Conservation (phyloP, 352 stramenopile species). For the Vaucheria bursata region DNA sequence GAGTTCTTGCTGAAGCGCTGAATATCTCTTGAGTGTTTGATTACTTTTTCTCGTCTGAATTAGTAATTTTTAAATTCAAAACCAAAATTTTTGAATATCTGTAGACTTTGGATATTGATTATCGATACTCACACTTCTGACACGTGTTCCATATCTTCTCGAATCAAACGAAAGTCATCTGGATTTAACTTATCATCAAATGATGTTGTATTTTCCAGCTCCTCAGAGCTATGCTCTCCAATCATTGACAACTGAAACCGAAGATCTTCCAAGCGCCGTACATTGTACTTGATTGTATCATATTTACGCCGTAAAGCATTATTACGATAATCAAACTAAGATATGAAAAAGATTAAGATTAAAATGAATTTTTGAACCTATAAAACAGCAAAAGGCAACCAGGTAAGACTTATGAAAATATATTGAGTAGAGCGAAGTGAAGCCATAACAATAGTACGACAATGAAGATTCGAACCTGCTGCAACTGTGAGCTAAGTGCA, state of each 20-base stretch:
- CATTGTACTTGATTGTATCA: conserved; percentile 52
- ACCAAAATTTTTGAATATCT: background rate
- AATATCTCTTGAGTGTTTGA: conserved; percentile 48
- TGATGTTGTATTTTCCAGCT: too few relatives aligned
- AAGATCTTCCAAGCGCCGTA: conserved; percentile 50
- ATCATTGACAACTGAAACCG: conserved; percentile 52
- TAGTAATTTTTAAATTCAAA: background rate
- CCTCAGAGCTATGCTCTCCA: conserved; percentile 6
- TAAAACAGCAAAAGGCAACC: too few relatives aligned
- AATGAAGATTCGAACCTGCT: too few relatives aligned
- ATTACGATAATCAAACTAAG: conserved; percentile 48
- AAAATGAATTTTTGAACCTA: too few relatives aligned
- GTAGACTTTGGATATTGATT: background rate
- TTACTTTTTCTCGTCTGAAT: conserved; percentile 43
- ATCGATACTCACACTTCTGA: background rate
- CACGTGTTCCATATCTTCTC: background rate
- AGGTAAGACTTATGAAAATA: too few relatives aligned
- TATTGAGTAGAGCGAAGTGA: too few relatives aligned
- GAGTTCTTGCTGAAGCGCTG: conserved; percentile 51
- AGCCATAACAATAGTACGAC: too few relatives aligned
- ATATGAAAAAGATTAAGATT: background rate
- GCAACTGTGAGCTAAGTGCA: too few relatives aligned
- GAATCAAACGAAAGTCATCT: conserved; percentile 2
- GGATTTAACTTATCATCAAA: background rate
- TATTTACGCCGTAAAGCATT: conserved; percentile 50